A percentile compares a stretch with the other conserved stretches of the same genome.
Conservation (phyloP, 163 green algal genomes). For the Chloroidium sp. region DNA sequence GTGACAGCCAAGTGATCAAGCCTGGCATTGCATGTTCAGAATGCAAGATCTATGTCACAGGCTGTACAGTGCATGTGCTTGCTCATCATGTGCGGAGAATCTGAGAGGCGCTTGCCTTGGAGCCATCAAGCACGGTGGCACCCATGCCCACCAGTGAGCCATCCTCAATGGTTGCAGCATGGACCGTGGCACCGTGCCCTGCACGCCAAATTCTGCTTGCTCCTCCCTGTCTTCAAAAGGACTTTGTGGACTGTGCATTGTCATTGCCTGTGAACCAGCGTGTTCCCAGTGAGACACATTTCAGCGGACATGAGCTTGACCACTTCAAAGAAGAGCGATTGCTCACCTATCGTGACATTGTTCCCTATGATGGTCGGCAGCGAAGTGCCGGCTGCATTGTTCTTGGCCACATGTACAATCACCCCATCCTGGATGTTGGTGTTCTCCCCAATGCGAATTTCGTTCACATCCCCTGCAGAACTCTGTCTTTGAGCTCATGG, state of each 20-base stretch:
- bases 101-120: constrained; percentile 23
- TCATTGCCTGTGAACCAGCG: too few species aligned
- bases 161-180: constrained; percentile 77
- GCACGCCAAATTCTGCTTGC: neutral
- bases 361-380: constrained; percentile 73
- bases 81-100: neutral
- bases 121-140: constrained; percentile 74
- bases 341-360: constrained; percentile 78
- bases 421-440: constrained; percentile 95
- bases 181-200: constrained; percentile 36
- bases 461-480: constrained; percentile 77
- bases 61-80: too few species aligned
- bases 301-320: too few species aligned
- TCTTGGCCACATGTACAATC: constrained; percentile 77
- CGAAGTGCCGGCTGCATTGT: constrained; percentile 33
- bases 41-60: too few species aligned
- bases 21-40: neutral
- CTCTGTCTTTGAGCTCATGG: neutral
- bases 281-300: too few species aligned
- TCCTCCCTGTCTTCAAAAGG: too few species aligned
- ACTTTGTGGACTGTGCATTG: too few species aligned
- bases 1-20: neutral
- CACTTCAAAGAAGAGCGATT: neutral
- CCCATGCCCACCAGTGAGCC: constrained; percentile 90
- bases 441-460: constrained; percentile 72